Evolutionary conservation across 805 yeast genomes (phyloP).

Genomic region (Ogataea nakhonphanomensis): DNA sequence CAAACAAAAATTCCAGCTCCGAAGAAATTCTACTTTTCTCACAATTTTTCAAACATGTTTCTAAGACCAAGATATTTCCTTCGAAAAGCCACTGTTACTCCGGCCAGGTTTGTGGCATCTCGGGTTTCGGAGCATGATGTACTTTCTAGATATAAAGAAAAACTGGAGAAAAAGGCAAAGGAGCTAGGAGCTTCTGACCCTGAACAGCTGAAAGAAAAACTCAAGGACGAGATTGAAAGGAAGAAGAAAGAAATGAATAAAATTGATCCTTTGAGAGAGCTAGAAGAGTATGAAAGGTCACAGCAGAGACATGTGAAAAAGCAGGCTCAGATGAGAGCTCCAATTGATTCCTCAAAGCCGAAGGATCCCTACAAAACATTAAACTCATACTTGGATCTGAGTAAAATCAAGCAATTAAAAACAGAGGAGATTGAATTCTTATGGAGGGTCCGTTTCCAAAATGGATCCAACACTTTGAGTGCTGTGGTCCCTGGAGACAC

Average conservation of each 20-base stretch:
- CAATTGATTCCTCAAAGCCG: conserved; percentile 36
- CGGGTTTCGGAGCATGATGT: conserved; percentile 32
- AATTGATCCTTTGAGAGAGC: conserved; percentile 66
- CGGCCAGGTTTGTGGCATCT: conserved; percentile 26
- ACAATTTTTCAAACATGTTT: conserved; percentile 2
- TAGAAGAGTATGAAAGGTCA: conserved; percentile 45
- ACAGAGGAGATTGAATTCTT: conserved; percentile 66
- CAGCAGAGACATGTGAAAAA: conserved; percentile 17
- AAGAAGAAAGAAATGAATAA: conserved; percentile 54
- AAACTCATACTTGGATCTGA: conserved; percentile 65
- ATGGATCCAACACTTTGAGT: conserved; percentile 54
- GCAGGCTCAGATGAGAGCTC: conserved; percentile 29
- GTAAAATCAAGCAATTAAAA: conserved; percentile 56
- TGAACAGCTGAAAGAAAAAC: conserved; percentile 57
- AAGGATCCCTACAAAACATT: conserved; percentile 64
- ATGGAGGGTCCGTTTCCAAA: conserved; percentile 85
- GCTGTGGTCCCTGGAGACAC: conserved; percentile 59
- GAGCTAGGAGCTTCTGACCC: conserved; percentile 44
- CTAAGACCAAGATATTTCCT: conserved; percentile 2
- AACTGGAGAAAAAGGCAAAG: conserved; percentile 39
- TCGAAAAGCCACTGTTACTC: conserved; percentile 18
- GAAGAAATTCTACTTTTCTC: background rate
- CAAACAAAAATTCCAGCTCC: too few relatives aligned
- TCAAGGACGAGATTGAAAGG: conserved; percentile 57
- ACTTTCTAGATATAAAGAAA: conserved; percentile 37